A percentile compares a stretch with the other conserved stretches of the same genome.
These are phyloP conservation scores for Yamadazyma conglobata DNA, from an alignment of 1,139 yeast genomes.

Conservation along the genomic window DNA sequence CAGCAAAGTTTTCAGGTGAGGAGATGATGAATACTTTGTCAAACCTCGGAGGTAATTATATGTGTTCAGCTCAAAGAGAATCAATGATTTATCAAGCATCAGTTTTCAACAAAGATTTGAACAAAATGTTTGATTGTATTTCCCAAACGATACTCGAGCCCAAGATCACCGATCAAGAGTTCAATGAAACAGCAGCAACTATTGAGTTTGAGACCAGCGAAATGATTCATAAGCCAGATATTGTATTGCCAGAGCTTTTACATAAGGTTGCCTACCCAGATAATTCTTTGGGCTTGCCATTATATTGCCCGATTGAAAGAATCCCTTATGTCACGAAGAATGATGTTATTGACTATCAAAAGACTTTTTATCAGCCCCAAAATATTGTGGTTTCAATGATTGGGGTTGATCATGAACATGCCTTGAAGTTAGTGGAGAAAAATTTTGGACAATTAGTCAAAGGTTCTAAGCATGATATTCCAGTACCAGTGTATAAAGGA, in stretches of 20 bases:
- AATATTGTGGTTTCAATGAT: constrained; percentile 84
- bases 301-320: constrained; percentile 74
- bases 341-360: constrained; percentile 60
- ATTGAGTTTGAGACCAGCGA: constrained; percentile 83
- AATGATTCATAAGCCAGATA: constrained; percentile 79
- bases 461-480: constrained; percentile 5
- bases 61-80: constrained; percentile 91
- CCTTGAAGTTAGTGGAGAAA: constrained; percentile 59
- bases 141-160: constrained; percentile 83
- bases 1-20: constrained; percentile 56
- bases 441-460: constrained; percentile 41
- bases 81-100: constrained; percentile 92
- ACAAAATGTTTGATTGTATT: constrained; percentile 71
- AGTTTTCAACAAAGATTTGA: constrained; percentile 85
- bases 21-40: constrained; percentile 77
- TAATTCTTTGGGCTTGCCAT: constrained; percentile 81
- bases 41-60: constrained; percentile 87
- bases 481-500: constrained; percentile 64
- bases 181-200: constrained; percentile 68
- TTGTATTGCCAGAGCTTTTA: constrained; percentile 80
- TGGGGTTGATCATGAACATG: constrained; percentile 73
- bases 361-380: constrained; percentile 71
- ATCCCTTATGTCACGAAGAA: constrained; percentile 52
- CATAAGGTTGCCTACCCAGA: constrained; percentile 76
- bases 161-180: constrained; percentile 60